Evolutionary conservation across 257 asterid genomes (phyloP).

Genomic region (Rubia yunnanensis): DNA sequence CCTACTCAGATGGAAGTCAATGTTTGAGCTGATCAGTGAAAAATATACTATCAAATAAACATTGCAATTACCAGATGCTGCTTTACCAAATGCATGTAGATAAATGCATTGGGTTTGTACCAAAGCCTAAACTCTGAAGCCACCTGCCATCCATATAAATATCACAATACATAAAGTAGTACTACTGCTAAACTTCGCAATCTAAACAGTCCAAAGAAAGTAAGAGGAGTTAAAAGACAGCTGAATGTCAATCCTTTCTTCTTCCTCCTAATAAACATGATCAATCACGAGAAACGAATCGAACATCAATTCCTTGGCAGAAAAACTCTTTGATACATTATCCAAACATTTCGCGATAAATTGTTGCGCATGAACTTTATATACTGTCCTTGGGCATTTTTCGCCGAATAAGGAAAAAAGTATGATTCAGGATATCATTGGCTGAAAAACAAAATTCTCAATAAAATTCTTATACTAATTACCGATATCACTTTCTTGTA

Average conservation of each 20-base stretch:
- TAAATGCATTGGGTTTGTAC: too few relatives aligned
- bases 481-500: constrained; percentile 88
- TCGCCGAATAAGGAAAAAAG: constrained; percentile 36
- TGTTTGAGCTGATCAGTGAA: too few relatives aligned
- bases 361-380: constrained; percentile 79
- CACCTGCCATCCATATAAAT: too few relatives aligned
- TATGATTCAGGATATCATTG: not conserved
- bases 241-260: constrained; percentile 26
- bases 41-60: too few relatives aligned
- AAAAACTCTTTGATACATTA: constrained; percentile 57
- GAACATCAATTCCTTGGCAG: constrained; percentile 69
- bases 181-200: too few relatives aligned
- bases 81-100: too few relatives aligned
- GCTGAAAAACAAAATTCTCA: not conserved
- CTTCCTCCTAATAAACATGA: constrained; percentile 21
- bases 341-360: constrained; percentile 84
- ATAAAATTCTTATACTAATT: constrained; percentile 32
- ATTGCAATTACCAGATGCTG: too few relatives aligned
- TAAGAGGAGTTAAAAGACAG: too few relatives aligned
- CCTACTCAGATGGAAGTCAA: too few relatives aligned
- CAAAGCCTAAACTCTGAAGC: too few relatives aligned
- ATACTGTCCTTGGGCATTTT: constrained; percentile 87
- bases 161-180: too few relatives aligned
- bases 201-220: too few relatives aligned
- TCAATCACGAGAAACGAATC: constrained; percentile 64